Base-by-base conservation (phyloP, 2,329 filamentous ascomycete species). In the Monosporascus cannonballus region DNA sequence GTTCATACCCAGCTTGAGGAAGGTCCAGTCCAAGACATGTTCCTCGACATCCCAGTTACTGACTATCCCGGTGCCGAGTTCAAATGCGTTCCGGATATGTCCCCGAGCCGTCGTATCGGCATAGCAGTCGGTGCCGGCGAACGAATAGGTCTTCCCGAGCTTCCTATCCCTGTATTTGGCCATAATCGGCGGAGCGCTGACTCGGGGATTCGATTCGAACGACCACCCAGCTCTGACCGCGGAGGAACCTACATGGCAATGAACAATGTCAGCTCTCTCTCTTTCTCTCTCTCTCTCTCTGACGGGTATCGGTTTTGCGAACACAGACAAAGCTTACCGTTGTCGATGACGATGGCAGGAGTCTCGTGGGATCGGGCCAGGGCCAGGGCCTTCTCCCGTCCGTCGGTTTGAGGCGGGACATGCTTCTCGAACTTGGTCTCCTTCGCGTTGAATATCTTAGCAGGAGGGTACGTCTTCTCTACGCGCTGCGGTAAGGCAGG, bases 21-120 rank as follows among this genome's bases (percentile, higher is more conserved):
- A 99, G 42, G 92, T 81, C 70, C 96, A 96, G 73, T 99, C 94
- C 47, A 99, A 73, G 5, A 96, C 79, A 54, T 93, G 91, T 71
- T 99, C 94, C 84, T 96, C 91, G 36, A 91, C 92, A 70, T 99
- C 94, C 91, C 95, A 99, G 68, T 97, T 97, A 69, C 90, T 92
- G 55, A 97, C 84, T 47, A 99, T 87, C 58, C 92, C 93, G 45
- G 87, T 93, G 24, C 92, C 92, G 2, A 87, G 82, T 69, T 99
- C 94, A 63, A 96, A 97, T 1, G 92, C 87, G 68, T 90, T 89
- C 67, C 93, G 87, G 54, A 96, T 86, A 68, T 97, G 94, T 11
- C 91, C 90, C 52, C 90, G 83, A 22, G 94, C 91, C 1, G 91
- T 96, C 25, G 93, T 94, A 71, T 99, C 94, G 58, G 92, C 87